Evolutionary conservation across 352 stramenopile species (phyloP), one percentile per base, ranked within the genome.

Genomic region (Globisporangium parvum): DNA sequence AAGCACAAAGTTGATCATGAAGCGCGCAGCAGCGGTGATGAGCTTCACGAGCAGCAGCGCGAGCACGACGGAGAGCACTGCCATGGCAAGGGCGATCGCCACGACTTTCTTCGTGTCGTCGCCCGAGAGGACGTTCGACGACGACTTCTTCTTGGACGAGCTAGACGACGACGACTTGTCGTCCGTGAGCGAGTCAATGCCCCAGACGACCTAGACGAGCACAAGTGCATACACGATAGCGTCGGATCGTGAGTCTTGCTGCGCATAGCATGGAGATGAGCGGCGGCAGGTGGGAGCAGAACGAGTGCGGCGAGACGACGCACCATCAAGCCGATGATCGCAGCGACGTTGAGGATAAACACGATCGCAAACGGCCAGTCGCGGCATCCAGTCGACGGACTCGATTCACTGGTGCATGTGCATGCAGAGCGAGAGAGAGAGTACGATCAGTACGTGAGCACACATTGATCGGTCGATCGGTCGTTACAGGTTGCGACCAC

Each of bases 1-100:
- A 18, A 95, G 71, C 59, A 86, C 77, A 53, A 93, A 91, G 51
- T 75, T 66, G 67, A 95, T 93, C 82, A 93, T 92, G 52, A 72
- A 83, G 47, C 78, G 71, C 24, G 83, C 85, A 59, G 85, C 87
- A 26, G 76, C 67, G 6, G 87, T 81, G 44, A 93, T 88, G 57
- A 95, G 80, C 65, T 91, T 90, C 48, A 95, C 81, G 45, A 88
- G 62, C 6, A 71, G 39, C 10, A 95, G 60, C 47, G 77, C 70
- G 42, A 92, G 54, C 35, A 86, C 65, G 53, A 87, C 72, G 2
- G 77, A 73, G 47, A 87, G 47, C 12, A 86, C 67, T 9, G 75
- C 67, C 76, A 90, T 84, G 24, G 59, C 75, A 23, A 76, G 56
- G 2, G 75, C 66, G 42, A 88, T 76, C 10, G 31, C 69, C 44